Evolutionary conservation across 176 grass and related monocot species (phyloP).

Genomic region (Guadua angustifolia): DNA sequence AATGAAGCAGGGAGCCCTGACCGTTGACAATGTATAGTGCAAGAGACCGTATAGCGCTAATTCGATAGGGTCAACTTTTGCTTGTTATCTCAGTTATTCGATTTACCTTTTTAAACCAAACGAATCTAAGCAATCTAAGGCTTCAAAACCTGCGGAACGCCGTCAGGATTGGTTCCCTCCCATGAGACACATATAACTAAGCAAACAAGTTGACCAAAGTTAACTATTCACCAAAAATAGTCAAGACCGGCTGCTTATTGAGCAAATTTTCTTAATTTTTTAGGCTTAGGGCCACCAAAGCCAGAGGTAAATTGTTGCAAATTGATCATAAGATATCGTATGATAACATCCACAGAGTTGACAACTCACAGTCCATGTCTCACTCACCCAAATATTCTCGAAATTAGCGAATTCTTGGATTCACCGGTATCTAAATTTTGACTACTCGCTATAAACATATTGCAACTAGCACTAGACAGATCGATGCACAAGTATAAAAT

Average conservation of each 20-base stretch:
- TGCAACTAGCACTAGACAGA: background rate
- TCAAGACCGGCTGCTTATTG: background rate
- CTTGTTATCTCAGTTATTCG: background rate
- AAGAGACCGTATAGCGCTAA: background rate
- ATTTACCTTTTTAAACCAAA: background rate
- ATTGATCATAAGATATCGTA: background rate
- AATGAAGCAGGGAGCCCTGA: background rate
- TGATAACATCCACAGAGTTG: background rate
- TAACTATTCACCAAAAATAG: background rate
- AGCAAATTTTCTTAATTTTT: background rate
- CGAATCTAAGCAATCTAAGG: background rate
- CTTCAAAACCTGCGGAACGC: background rate
- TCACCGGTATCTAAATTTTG: conserved; percentile 9
- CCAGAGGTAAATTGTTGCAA: conserved; percentile 15
- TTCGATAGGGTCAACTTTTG: conserved; percentile 13
- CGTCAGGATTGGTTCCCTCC: conserved; percentile 35
- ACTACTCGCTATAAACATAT: conserved; percentile 6
- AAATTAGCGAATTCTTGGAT: background rate
- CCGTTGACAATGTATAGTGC: background rate
- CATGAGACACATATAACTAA: conserved; percentile 37
- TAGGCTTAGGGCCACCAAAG: background rate
- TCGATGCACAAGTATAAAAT: background rate
- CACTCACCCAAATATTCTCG: conserved; percentile 27
- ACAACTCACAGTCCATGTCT: conserved; percentile 12
- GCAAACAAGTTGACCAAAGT: conserved; percentile 8